Percentiles rank a stretch among this genome's conserved stretches.
Conservation (phyloP, 2,329 filamentous ascomycete genomes). For the Talaromyces amestolkiae region DNA sequence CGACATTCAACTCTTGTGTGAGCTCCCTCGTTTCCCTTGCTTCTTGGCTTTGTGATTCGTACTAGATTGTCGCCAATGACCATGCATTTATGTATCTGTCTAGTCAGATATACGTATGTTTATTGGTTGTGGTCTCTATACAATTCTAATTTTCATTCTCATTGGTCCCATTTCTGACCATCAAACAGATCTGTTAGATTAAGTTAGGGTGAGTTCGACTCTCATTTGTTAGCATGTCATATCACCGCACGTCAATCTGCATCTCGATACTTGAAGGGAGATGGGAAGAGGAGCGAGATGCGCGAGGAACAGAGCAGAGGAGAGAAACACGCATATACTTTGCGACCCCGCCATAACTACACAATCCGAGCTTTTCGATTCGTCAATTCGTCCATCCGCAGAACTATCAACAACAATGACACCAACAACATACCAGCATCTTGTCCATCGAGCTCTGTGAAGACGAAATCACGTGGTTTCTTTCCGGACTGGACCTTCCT, state of each 20-base stretch:
- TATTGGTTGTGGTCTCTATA: constrained; percentile 1
- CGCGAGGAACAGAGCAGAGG: background rate
- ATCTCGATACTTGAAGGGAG: background rate
- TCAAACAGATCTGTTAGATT: background rate
- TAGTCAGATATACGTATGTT: background rate
- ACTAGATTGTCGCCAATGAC: background rate
- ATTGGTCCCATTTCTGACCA: background rate
- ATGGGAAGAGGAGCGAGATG: background rate
- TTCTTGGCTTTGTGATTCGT: constrained; percentile 5
- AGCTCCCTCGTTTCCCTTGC: constrained; percentile 2
- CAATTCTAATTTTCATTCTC: background rate
- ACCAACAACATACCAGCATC: background rate
- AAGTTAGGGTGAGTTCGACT: background rate
- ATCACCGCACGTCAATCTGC: background rate
- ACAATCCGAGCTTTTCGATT: background rate
- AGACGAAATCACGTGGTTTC: background rate
- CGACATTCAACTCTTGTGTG: background rate
- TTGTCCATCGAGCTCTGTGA: background rate
- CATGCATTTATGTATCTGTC: background rate
- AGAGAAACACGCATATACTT: background rate
- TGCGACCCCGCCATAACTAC: background rate
- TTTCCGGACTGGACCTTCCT: background rate
- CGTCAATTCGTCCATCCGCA: background rate
- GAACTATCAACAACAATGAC: background rate
- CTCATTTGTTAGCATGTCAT: background rate